phyloP scores from a whole-genome alignment of 2,329 filamentous ascomycete genomes.

The Exophiala mesophila region DNA sequence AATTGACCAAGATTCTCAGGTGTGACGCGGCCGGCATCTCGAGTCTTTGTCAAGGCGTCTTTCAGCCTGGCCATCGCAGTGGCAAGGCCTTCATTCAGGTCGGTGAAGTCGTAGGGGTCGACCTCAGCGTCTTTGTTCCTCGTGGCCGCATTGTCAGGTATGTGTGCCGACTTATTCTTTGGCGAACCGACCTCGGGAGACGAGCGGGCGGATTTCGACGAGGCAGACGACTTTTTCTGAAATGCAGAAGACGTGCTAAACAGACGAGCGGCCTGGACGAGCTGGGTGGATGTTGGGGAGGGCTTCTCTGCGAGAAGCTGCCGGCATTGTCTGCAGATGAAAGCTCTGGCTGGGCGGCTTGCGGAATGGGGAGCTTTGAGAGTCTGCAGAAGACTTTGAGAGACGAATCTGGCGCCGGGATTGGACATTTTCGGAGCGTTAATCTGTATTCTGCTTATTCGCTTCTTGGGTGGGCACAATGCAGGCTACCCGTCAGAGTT shows the following conservation, averaged over 20 bases:
- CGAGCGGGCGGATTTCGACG: conserved; percentile 35
- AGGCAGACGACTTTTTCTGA: conserved; percentile 52
- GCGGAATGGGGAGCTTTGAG: not conserved
- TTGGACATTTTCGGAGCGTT: not conserved
- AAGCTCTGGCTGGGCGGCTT: not conserved
- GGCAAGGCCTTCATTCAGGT: conserved; percentile 53
- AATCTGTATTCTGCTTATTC: too few species aligned
- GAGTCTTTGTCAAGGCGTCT: conserved; percentile 57
- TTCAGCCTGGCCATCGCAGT: conserved; percentile 53
- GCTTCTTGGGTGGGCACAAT: too few species aligned
- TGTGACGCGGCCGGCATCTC: conserved; percentile 59
- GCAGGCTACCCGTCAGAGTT: too few species aligned
- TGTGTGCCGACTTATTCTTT: conserved; percentile 38
- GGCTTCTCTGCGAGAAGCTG: not conserved
- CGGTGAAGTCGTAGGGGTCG: conserved; percentile 59
- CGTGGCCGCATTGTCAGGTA: conserved; percentile 44
- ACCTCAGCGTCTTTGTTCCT: conserved; percentile 31
- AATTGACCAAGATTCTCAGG: conserved; percentile 57
- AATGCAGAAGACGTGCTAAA: conserved; percentile 43
- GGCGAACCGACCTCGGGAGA: conserved; percentile 25
- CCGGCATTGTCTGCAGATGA: conserved; percentile 11
- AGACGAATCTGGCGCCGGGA: not conserved
- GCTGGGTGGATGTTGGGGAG: not conserved
- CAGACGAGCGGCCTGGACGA: conserved; percentile 20
- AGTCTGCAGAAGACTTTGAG: not conserved